phyloP scores from a whole-genome alignment of 2,329 filamentous ascomycete species.

The Pseudocercospora vitis region DNA sequence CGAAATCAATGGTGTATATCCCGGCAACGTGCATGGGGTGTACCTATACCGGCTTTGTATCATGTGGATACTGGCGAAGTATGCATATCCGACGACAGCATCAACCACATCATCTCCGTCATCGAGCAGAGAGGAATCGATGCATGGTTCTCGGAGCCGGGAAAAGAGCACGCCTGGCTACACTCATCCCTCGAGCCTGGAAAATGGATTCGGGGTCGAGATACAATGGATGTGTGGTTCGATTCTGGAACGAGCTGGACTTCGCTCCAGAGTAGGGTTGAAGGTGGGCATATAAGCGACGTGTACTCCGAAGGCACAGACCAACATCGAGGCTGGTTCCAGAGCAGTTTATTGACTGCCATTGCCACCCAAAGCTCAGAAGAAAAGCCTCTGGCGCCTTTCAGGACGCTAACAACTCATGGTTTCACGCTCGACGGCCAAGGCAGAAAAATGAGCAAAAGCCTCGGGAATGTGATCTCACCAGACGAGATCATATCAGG shows the following conservation, averaged over 20 bases:
- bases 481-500: conserved; percentile 85
- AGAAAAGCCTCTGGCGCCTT: conserved; percentile 61
- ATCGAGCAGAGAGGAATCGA: conserved; percentile 79
- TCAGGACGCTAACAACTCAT: conserved; percentile 87
- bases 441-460: conserved; percentile 99
- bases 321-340: conserved; percentile 98
- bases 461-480: conserved; percentile 81
- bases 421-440: conserved; percentile 87
- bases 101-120: conserved; percentile 79
- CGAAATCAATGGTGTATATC: conserved; percentile 98
- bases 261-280: conserved; percentile 42
- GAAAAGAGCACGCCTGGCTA: conserved; percentile 76
- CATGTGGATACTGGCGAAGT: conserved; percentile 61
- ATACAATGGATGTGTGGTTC: conserved; percentile 99
- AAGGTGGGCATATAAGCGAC: conserved; percentile 61
- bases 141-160: conserved; percentile 87
- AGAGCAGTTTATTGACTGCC: conserved; percentile 88
- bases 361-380: conserved; percentile 62
- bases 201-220: conserved; percentile 71
- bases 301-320: conserved; percentile 93
- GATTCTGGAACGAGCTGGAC: conserved; percentile 96
- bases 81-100: conserved; percentile 74
- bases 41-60: conserved; percentile 91
- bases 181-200: conserved; percentile 59
- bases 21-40: conserved; percentile 90